Evolutionary conservation across 306 rosid species (phyloP).

Genomic region (Carpinus fangiana): DNA sequence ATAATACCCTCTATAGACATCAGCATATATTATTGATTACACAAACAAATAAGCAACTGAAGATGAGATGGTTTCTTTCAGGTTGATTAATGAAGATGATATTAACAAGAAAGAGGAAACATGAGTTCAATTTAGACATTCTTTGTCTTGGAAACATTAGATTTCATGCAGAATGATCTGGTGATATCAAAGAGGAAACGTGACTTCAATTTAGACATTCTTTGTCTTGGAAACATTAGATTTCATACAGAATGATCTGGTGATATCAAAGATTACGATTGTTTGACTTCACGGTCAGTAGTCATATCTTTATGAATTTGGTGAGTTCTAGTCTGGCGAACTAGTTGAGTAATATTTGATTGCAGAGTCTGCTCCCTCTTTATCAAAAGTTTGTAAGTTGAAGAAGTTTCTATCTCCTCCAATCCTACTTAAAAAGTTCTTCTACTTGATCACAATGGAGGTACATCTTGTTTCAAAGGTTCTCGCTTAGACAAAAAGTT

Average conservation of each 20-base stretch:
- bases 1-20: background rate
- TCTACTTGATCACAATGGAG: no score
- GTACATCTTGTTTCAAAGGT: no score
- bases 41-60: background rate
- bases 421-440: no score
- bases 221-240: no score
- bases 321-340: background rate
- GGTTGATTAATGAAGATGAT: background rate
- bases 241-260: no score
- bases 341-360: background rate
- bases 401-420: no score
- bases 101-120: background rate
- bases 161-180: background rate
- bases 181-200: background rate
- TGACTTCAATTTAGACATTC: no score
- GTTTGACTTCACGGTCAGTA: background rate
- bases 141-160: background rate
- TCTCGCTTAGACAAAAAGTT: background rate
- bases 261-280: background rate
- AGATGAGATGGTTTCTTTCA: background rate
- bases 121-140: background rate
- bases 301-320: background rate
- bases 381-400: no score
- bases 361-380: background rate
- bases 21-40: background rate